Evolutionary conservation across 2,329 filamentous ascomycete species (phyloP), one percentile per base, ranked within the genome.

Genomic region (Fusarium chaquense): DNA sequence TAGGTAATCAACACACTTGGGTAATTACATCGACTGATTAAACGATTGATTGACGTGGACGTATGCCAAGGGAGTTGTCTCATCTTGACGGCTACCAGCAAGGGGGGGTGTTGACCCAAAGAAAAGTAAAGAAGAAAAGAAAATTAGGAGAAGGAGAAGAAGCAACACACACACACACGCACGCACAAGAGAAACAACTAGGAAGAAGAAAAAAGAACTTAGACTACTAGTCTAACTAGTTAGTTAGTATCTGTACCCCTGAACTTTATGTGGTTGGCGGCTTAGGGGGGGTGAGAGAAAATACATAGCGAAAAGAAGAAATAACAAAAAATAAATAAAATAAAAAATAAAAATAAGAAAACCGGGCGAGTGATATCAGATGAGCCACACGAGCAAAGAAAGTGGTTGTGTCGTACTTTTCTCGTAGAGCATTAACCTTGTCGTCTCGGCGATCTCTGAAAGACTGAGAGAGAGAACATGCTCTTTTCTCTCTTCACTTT

Each of bases 41-140:
- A 44, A 47, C 56, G 36, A 73, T 65, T 65, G 57, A 72, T 72
- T 75, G 74, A 73, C 71, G 65, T 72, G 73, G 62, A 49, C 61
- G 41, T 73, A 70, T 67, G 65, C 61, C 67, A 67, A 62, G 61
- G 63, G 61, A 60, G 35, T 44, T 75, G 73, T 76, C 75, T 76
- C 69, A 74, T 69, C 66, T 69, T 64, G 66, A 72, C 45, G 54
- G 54, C 50, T 58, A 59, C 38, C 59, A 56, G 58, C 67, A 69
- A 69, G 56, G 71, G 53, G 52, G 52, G 56, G 62, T 13, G 51
- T 64, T 64, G 44, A 18, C 46, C 26, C 40, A 54, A 52, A 65
- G 54, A 55, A 46, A 64, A 58, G 53, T 33, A 45, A 55, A 26
- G 44, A n/a, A 24, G 47, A 12, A 28, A 50, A 18, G 44, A 54